These are phyloP conservation scores for Ophiostoma himal-ulmi DNA, from an alignment of 2,329 filamentous ascomycete genomes.

Conservation along the genomic window DNA sequence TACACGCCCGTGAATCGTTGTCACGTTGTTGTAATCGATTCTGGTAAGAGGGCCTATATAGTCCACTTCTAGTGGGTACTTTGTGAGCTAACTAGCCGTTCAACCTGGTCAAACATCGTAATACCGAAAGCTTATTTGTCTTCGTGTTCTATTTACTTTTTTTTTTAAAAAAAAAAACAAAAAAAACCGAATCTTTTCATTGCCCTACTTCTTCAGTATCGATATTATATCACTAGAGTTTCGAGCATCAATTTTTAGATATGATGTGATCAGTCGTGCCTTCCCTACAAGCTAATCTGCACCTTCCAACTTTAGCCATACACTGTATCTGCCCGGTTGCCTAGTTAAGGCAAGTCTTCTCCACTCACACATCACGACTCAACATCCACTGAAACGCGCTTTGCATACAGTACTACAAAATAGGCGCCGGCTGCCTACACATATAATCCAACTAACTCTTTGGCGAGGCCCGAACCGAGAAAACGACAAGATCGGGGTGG, in stretches of 20 bases:
- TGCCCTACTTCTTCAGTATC: no score
- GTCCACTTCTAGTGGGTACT: neutral
- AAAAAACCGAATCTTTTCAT: no score
- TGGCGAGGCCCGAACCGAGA: neutral
- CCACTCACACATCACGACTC: constrained; percentile 5
- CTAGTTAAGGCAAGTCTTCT: neutral
- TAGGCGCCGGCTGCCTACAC: constrained; percentile 4
- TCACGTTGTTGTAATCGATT: neutral
- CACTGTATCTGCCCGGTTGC: neutral
- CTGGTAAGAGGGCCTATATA: neutral
- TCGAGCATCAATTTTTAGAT: neutral
- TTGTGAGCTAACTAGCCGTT: neutral
- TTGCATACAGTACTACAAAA: neutral
- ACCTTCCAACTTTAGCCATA: neutral
- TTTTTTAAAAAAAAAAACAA: no score
- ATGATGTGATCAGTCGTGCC: neutral
- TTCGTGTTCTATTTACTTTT: no score
- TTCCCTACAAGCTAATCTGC: neutral
- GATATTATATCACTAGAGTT: no score
- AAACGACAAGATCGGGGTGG: neutral
- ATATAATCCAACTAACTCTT: neutral
- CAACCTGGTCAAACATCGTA: neutral
- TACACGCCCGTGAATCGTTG: constrained; percentile 20
- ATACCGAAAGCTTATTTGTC: no score
- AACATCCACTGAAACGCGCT: constrained; percentile 4